Base-by-base conservation (phyloP, 73 alveolate species). In the Symbiodinium pilosum region DNA sequence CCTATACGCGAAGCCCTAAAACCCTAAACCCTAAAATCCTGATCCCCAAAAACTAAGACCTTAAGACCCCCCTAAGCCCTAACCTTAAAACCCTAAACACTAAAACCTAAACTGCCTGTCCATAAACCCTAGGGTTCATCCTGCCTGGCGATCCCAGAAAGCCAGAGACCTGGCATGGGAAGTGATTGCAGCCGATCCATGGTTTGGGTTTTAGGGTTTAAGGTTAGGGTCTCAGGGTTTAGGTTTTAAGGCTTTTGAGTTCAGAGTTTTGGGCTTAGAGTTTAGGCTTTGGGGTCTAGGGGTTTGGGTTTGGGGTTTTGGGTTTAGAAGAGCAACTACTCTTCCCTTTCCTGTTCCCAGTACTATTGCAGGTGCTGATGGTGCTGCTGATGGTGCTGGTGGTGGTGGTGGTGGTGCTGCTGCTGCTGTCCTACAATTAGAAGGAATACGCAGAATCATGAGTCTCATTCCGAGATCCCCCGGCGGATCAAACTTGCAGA, bases 101-200 rank as follows among this genome's bases (percentile, higher is more conserved):
- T n/a, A n/a, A n/a, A n/a, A n/a, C n/a, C n/a, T n/a, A 47, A 47
- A 47, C 64, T 16, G 24, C 64, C 1, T 5, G 6, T 1, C 30
- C 73, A 16, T 24, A 0, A 26, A n/a, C 73, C 73, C 92, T 26
- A 24, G 40, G 21, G 43, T 47, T 71, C 43, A 41, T 30, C 95
- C 38, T 14, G 39, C 97, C 97, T 39, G 7, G 97, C 97, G 43
- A 91, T 91, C n/a, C 97, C 97, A 4, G 97, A 91, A 8, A 91
- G 89, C 97, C 97, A 91, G 28, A 91, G 41, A 69, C 97, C 97
- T 91, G 88, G 88, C 86, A 21, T 9, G 40, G 26, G 18, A 3
- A 8, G 2, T 28, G 12, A 32, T 20, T 83, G 6, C 51, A 52
- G 6, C 2, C 51, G 42, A 28, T 32, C 36, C 77, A 32, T 8